phyloP scores from a whole-genome alignment of 2,329 filamentous ascomycete species.

The Clarireedia hainanense region DNA sequence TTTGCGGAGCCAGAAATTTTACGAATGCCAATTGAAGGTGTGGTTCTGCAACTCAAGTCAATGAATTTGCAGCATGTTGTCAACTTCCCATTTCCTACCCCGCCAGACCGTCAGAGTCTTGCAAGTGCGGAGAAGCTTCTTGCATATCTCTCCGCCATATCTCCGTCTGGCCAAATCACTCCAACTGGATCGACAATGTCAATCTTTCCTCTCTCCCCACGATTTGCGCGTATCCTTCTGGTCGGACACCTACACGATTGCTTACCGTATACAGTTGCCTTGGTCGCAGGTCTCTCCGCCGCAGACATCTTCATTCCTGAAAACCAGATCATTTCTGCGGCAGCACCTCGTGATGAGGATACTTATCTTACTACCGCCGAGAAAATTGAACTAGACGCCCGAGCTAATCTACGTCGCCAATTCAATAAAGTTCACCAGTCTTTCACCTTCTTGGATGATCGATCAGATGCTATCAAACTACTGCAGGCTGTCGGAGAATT shows the following conservation, averaged over 20 bases:
- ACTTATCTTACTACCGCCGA: slow-evolving; percentile 56
- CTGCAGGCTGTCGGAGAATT: slow-evolving; percentile 85
- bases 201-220: slow-evolving; percentile 80
- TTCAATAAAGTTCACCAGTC: slow-evolving; percentile 68
- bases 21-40: slow-evolving; percentile 83
- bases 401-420: slow-evolving; percentile 52
- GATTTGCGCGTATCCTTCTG: slow-evolving; percentile 86
- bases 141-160: slow-evolving; percentile 75
- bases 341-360: slow-evolving; percentile 41
- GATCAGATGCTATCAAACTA: slow-evolving; percentile 82
- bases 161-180: slow-evolving; percentile 65
- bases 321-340: slow-evolving; percentile 60
- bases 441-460: slow-evolving; percentile 74
- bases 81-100: slow-evolving; percentile 94
- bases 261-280: slow-evolving; percentile 74
- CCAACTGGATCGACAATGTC: slow-evolving; percentile 77
- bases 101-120: slow-evolving; percentile 69
- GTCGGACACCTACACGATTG: slow-evolving; percentile 78
- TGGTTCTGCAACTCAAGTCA: slow-evolving; percentile 88
- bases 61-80: slow-evolving; percentile 87
- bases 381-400: slow-evolving; percentile 61
- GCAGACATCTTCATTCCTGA: slow-evolving; percentile 83
- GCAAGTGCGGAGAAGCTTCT: slow-evolving; percentile 80
- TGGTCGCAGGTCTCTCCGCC: slow-evolving; percentile 83
- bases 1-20: slow-evolving; percentile 85